Evolutionary conservation across 345 rosid genomes (phyloP), one percentile per base, ranked within the genome.

Genomic region (Cardiospermum halicacabum): DNA sequence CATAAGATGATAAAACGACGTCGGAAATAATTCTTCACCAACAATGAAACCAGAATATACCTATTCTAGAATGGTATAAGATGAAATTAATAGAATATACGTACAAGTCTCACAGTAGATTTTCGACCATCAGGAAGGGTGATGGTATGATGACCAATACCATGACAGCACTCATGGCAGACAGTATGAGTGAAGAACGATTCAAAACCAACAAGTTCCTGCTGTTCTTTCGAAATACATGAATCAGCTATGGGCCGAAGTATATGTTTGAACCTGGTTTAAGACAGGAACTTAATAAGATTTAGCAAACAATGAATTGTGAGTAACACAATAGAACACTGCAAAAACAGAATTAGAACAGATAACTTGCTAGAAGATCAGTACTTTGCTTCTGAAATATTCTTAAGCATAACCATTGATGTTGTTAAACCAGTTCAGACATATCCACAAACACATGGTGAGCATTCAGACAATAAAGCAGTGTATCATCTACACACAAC

Each of bases 161-260:
- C 98, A 76, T 93, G 97, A 79, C 92, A 86, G 77, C 97, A 90
- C 63, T 93, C 98, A 70, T 93, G 98, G 77, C 97, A 93, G 66
- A 90, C 85, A 25, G 83, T 86, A 74, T 90, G 97, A 53, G 97
- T 89, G 68, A 93, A 93, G 82, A 90, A 93, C 71, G 98, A 93
- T 54, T 85, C 96, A 76, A 93, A 93, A 80, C 90, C 98, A 45
- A 93, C 96, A 56, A 86, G 87, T 63, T 71, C 79, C 42, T 65
- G 62, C 69, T 93, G 98, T 75, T 90, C 94, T 67, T 80, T 76
- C 48, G 78, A 50, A 65, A 93, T 78, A 64, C 87, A 81, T 39
- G 72, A 72, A 67, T 87, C 87, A 37, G 92, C 94, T 72, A 93
- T 86, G 54, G 97, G 97, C 81, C 66, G 75, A 69, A 93, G 96